Evolutionary conservation across 257 asterid genomes (phyloP), one percentile per base, ranked within the genome.

Genomic region (Solanum chiquidenum): DNA sequence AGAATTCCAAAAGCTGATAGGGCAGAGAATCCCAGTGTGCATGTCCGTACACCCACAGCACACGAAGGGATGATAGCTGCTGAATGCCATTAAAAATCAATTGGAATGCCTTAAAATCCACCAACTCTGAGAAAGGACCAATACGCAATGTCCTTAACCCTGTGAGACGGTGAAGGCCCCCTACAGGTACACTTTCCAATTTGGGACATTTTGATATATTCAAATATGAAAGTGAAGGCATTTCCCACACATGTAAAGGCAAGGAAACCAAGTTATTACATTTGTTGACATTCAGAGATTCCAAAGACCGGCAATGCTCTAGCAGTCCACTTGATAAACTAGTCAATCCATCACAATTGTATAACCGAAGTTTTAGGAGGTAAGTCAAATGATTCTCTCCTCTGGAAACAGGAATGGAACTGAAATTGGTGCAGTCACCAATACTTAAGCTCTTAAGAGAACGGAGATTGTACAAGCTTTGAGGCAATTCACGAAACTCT

Each of bases 311-410:
- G 38, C 83, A 83, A 1, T 37, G 1, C 49, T 72, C 79, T 4
- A 89, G 34, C 87, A 88, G 46, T 83, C 87, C 87, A 16, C 85
- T 68, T 46, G 92, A 82, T 9, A 91, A 71, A 55, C 18, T 71
- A 0, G 66, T 69, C 71, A 91, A 62, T 52, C n/a, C 69, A 2
- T 52, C 23, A 79, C 93, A 91, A 1, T 20, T 1, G 0, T 1
- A 0, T 1, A 88, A 33, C 3, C 0, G 1, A 64, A 89, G 29
- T 2, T 0, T 0, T 42, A 8, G 82, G 64, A 72, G 79, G 79
- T 87, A 66, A 40, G 74, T 72, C 8, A 89, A 83, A 75, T 62
- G 11, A 12, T 21, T 37, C 29, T 75, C 87, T 77, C 84, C 69
- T 1, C 0, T 37, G 18, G 79, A 52, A 83, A 52, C n/a, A 18